Conservation (phyloP, 768 basidiomycete species). For the Pisolithus tinctorius region DNA sequence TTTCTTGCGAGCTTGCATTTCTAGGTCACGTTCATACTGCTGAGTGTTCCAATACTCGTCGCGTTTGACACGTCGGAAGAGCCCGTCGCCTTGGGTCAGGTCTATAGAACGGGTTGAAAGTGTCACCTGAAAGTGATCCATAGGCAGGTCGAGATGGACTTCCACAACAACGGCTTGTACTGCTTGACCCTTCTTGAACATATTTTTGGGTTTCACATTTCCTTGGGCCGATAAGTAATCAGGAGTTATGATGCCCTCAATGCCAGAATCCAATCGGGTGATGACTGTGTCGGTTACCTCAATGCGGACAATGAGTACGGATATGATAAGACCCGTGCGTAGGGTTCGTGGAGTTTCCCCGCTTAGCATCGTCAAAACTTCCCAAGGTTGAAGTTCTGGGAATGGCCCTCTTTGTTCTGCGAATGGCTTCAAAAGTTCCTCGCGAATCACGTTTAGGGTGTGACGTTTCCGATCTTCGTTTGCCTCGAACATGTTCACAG, state of each 20-base stretch:
- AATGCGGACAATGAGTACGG: constrained; percentile 59
- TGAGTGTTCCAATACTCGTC: constrained; percentile 62
- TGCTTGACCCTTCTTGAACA: constrained; percentile 74
- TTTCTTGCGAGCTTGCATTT: constrained; percentile 76
- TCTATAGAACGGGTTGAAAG: constrained; percentile 66
- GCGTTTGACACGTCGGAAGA: constrained; percentile 50
- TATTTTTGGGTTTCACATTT: constrained; percentile 33
- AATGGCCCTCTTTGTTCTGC: constrained; percentile 68
- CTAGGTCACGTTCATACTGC: constrained; percentile 61
- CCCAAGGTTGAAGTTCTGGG: constrained; percentile 59
- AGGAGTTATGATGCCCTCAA: constrained; percentile 72
- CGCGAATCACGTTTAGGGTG: constrained; percentile 81
- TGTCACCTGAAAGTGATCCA: constrained; percentile 62
- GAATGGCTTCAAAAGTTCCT: constrained; percentile 78
- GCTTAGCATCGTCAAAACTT: constrained; percentile 90
- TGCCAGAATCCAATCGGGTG: constrained; percentile 86
- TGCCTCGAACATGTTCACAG: constrained; percentile 80
- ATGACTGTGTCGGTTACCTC: constrained; percentile 33
- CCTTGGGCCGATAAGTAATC: constrained; percentile 51
- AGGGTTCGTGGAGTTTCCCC: constrained; percentile 84
- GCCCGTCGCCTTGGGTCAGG: constrained; percentile 53
- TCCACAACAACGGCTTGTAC: constrained; percentile 73
- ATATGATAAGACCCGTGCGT: constrained; percentile 72
- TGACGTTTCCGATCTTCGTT: constrained; percentile 84
- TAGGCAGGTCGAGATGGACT: constrained; percentile 54